Conservation (phyloP, 116 monocot genomes). For the Posidonia oceanica region DNA sequence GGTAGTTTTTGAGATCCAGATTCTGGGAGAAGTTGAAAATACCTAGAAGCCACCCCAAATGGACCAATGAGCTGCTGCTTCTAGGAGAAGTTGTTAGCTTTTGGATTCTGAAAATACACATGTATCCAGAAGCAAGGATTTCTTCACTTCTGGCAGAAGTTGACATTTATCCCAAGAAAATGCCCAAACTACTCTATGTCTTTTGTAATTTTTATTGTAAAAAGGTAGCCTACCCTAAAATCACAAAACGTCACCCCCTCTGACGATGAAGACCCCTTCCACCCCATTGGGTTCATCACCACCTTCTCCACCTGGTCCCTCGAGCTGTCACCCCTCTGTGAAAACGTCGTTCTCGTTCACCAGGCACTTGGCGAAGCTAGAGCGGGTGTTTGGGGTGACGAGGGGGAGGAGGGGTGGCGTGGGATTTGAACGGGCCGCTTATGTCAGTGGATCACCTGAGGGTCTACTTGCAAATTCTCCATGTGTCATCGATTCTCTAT, state of each 20-base stretch:
- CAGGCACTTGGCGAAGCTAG: conserved; percentile 87
- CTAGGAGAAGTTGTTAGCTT: no score
- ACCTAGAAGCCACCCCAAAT: no score
- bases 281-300: conserved; percentile 77
- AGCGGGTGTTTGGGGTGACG: conserved; percentile 46
- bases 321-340: conserved; percentile 42
- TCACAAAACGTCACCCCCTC: not conserved
- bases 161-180: no score
- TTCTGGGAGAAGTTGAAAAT: no score
- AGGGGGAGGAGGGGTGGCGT: not conserved
- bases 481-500: conserved; percentile 70
- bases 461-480: conserved; percentile 85
- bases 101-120: no score
- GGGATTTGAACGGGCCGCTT: conserved; percentile 35
- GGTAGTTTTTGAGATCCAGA: no score
- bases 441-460: conserved; percentile 75
- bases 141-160: no score
- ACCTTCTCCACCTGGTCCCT: conserved; percentile 90
- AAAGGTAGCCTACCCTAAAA: no score
- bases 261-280: conserved; percentile 70
- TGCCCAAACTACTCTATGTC: no score
- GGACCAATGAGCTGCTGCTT: no score
- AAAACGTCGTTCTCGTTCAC: conserved; percentile 61
- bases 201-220: no score
- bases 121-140: no score